Conservation (phyloP, 2,329 filamentous ascomycete genomes). For the Fusarium begoniae region DNA sequence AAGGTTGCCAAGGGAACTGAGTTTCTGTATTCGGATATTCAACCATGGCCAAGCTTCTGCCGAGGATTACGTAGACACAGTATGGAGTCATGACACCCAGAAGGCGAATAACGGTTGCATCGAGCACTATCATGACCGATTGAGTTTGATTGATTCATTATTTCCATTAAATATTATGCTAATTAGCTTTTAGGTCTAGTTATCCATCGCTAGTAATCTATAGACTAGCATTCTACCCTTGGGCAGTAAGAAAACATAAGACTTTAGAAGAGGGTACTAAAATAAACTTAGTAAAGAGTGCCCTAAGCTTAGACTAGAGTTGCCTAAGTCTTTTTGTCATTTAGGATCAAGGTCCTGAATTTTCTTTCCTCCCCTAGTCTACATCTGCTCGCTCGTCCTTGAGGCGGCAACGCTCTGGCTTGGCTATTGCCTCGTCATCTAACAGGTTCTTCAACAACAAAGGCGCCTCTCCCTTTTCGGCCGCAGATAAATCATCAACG, state of each 20-base stretch:
- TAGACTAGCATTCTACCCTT: background rate
- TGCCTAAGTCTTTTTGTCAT: no score
- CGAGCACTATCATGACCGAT: background rate
- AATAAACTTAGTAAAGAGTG: no score
- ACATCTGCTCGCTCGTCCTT: constrained; percentile 4
- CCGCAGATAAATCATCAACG: background rate
- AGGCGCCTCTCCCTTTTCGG: constrained; percentile 14
- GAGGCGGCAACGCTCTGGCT: background rate
- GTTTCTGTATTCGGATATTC: background rate
- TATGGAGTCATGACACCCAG: background rate
- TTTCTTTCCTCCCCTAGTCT: no score
- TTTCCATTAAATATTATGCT: background rate
- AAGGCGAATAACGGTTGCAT: background rate
- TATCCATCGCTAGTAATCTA: background rate
- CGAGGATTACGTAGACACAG: background rate
- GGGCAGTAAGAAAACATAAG: no score
- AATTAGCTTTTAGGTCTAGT: background rate
- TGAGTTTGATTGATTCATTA: background rate
- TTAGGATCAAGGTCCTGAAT: no score
- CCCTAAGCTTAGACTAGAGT: no score
- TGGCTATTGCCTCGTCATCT: background rate
- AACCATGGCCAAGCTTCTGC: background rate
- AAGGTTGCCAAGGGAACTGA: background rate
- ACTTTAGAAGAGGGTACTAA: no score
- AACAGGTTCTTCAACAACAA: fast-evolving